Conservation (phyloP, 352 stramenopile genomes). For the Phytophthora cactorum region DNA sequence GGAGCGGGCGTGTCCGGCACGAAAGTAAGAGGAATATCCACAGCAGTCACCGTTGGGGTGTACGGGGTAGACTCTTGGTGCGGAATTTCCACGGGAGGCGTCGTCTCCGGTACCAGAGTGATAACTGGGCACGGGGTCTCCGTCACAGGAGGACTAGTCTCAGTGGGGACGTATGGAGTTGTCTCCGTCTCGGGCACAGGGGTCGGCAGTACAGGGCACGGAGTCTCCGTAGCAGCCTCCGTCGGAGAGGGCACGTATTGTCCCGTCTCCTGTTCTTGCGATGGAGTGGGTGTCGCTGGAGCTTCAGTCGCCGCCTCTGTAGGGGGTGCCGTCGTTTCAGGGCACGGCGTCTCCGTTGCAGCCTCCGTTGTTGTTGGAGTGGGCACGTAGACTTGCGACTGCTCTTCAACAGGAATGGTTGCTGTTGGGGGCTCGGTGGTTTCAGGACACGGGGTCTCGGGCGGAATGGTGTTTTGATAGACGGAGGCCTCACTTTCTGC, state of each 20-base stretch:
- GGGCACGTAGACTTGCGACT: not conserved
- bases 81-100: constrained; percentile 5
- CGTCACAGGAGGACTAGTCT: not conserved
- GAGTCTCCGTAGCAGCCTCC: constrained; percentile 18
- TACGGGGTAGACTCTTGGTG: constrained; percentile 6
- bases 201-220: constrained; percentile 21
- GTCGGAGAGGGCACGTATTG: constrained; percentile 3
- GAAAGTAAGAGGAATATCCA: constrained; percentile 1
- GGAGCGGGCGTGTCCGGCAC: constrained; percentile 4
- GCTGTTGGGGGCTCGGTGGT: constrained; percentile 4
- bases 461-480: not conserved
- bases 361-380: not conserved
- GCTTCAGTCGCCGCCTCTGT: constrained; percentile 1
- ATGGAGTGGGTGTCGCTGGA: not conserved
- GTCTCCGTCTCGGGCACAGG: constrained; percentile 14
- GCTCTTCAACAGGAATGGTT: not conserved
- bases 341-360: constrained; percentile 5
- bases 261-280: constrained; percentile 8
- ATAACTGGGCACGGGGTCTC: constrained; percentile 3
- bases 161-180: constrained; percentile 1
- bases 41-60: constrained; percentile 11
- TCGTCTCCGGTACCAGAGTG: constrained; percentile 23
- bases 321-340: constrained; percentile 9
- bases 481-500: not conserved
- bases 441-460: constrained; percentile 12